Conservation (phyloP, 2,329 filamentous ascomycete species). For the Talaromyces sp. region DNA sequence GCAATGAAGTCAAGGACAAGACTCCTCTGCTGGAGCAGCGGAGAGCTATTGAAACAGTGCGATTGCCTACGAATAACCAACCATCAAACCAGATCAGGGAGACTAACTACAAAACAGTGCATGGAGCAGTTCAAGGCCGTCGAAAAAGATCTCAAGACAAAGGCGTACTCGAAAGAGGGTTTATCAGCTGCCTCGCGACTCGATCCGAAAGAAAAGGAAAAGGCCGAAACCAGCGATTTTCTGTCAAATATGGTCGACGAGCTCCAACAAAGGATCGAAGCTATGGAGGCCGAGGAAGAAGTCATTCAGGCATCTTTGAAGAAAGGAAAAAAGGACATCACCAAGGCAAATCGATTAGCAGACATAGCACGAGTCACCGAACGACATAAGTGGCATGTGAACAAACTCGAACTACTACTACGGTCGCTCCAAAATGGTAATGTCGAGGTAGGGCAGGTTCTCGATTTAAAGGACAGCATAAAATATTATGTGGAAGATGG, state of each 20-base stretch:
- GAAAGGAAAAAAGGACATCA: constrained; percentile 84
- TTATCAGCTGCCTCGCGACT: constrained; percentile 86
- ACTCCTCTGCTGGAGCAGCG: constrained; percentile 88
- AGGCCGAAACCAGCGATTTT: constrained; percentile 83
- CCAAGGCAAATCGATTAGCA: constrained; percentile 81
- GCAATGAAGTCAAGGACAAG: constrained; percentile 99
- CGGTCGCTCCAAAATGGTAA: constrained; percentile 89
- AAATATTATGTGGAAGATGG: constrained; percentile 93
- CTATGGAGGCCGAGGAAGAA: constrained; percentile 85
- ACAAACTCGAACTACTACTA: constrained; percentile 85
- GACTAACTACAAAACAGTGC: constrained; percentile 39
- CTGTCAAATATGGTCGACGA: constrained; percentile 84
- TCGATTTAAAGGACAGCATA: constrained; percentile 85
- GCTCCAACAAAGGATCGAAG: constrained; percentile 89
- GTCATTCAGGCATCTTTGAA: constrained; percentile 83
- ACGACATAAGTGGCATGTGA: constrained; percentile 93
- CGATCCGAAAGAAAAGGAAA: constrained; percentile 96
- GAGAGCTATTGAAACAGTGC: constrained; percentile 93
- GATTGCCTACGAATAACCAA: constrained; percentile 18
- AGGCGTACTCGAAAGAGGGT: constrained; percentile 98
- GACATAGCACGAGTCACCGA: constrained; percentile 83
- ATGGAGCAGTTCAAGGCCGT: constrained; percentile 99
- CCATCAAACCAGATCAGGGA: constrained; percentile 3
- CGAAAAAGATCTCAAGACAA: constrained; percentile 99
- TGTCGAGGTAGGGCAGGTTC: constrained; percentile 81